Evolutionary conservation across 2,329 filamentous ascomycete species (phyloP).

Genomic region (Dendryphion nanum): DNA sequence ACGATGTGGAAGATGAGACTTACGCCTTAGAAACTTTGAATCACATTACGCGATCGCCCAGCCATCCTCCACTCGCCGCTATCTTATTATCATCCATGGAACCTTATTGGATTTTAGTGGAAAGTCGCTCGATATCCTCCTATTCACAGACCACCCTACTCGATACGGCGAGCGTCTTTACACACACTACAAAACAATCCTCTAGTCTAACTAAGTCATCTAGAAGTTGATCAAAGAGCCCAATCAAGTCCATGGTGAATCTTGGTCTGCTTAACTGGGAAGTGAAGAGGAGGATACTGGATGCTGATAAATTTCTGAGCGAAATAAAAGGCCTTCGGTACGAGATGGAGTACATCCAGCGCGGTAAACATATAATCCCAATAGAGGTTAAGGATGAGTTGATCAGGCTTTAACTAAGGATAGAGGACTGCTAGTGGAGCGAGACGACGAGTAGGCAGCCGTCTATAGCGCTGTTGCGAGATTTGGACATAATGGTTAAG

Average conservation of each 20-base stretch:
- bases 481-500: conserved; percentile 6
- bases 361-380: conserved; percentile 6
- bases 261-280: conserved; percentile 7
- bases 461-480: conserved; percentile 3
- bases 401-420: conserved; percentile 1
- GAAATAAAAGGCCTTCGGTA: conserved; percentile 4
- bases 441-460: conserved; percentile 1
- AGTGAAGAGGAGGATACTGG: conserved; percentile 6
- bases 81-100: conserved; percentile 1
- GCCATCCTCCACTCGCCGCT: not conserved
- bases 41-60: not conserved
- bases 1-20: not conserved
- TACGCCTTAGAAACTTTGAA: not conserved
- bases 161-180: conserved; percentile 5
- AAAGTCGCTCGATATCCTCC: conserved; percentile 4
- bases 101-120: conserved; percentile 5
- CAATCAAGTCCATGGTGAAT: conserved; percentile 7
- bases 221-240: conserved; percentile 8
- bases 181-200: conserved; percentile 4
- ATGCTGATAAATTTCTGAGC: conserved; percentile 3
- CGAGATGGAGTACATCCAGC: conserved; percentile 1
- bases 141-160: conserved; percentile 2
- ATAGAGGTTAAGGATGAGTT: conserved; percentile 3
- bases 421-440: conserved; percentile 6
- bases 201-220: conserved; percentile 5